Evolutionary conservation across 2,329 filamentous ascomycete species (phyloP).

Genomic region (Sodiomyces alkalinus): DNA sequence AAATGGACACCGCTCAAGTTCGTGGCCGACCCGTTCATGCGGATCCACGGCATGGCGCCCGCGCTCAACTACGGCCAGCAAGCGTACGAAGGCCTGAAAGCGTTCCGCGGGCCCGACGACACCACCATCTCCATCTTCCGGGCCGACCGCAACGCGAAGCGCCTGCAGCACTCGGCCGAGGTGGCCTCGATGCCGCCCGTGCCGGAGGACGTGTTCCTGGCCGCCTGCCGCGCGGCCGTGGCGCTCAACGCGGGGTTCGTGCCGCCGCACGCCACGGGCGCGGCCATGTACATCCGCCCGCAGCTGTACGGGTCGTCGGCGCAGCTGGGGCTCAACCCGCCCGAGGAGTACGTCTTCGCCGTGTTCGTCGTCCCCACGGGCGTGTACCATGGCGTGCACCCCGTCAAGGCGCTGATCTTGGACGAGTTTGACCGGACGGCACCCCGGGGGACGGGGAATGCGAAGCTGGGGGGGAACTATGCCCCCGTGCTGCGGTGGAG

Average conservation of each 20-base stretch:
- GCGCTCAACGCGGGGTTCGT: constrained; percentile 81
- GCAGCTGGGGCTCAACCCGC: constrained; percentile 72
- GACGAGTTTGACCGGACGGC: constrained; percentile 90
- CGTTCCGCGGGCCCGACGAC: constrained; percentile 65
- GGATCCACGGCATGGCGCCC: constrained; percentile 88
- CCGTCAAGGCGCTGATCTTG: constrained; percentile 75
- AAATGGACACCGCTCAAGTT: constrained; percentile 69
- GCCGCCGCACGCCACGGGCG: constrained; percentile 75
- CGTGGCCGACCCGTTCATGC: constrained; percentile 69
- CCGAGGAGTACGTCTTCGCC: constrained; percentile 82
- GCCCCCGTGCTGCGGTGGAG: constrained; percentile 82
- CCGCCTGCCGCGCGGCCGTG: constrained; percentile 67
- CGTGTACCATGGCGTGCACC: constrained; percentile 81
- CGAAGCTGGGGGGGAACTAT: constrained; percentile 95
- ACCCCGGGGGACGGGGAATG: constrained; percentile 77
- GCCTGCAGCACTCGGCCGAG: constrained; percentile 71
- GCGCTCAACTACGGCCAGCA: constrained; percentile 95
- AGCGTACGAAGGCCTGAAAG: constrained; percentile 96
- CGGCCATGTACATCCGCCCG: constrained; percentile 85
- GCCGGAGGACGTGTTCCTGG: constrained; percentile 60
- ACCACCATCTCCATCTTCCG: constrained; percentile 72
- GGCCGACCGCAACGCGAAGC: constrained; percentile 66
- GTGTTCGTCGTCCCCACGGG: constrained; percentile 87
- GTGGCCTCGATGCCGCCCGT: constrained; percentile 75
- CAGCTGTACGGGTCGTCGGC: constrained; percentile 77